phyloP scores from a whole-genome alignment of 306 rosid genomes.

The Neltuma alba region DNA sequence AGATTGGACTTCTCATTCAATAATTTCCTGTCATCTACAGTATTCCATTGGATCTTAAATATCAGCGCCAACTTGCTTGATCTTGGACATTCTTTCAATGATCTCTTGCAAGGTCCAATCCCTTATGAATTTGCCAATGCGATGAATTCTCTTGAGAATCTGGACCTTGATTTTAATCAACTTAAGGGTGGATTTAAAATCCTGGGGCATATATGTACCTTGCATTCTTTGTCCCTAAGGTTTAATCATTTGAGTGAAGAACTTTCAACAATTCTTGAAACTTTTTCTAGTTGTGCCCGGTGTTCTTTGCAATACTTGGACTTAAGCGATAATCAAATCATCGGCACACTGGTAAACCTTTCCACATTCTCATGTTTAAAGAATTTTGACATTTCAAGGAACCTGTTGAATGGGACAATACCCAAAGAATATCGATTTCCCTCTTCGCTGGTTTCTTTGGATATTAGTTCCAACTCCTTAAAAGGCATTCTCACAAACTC shows the following conservation, averaged over 20 bases:
- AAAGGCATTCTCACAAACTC: slow-evolving; percentile 25
- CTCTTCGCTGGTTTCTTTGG: neutral
- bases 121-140: neutral
- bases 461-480: neutral
- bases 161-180: neutral
- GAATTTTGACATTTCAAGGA: neutral
- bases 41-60: neutral
- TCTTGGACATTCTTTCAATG: too few relatives aligned
- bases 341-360: neutral
- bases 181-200: neutral
- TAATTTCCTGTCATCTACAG: neutral
- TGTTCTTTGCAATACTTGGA: slow-evolving; percentile 1
- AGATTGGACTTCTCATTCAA: neutral
- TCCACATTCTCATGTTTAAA: neutral
- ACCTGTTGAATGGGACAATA: slow-evolving; percentile 6
- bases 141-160: neutral
- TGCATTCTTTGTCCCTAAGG: rapidly evolving
- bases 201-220: neutral
- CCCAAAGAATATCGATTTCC: neutral
- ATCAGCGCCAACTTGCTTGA: neutral
- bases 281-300: neutral
- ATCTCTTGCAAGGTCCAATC: neutral
- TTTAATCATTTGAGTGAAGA: neutral
- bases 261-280: neutral
- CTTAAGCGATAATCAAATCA: neutral